Base-by-base conservation (phyloP, 2,329 filamentous ascomycete species). In the Graphilbum ipis-grandicollis region DNA sequence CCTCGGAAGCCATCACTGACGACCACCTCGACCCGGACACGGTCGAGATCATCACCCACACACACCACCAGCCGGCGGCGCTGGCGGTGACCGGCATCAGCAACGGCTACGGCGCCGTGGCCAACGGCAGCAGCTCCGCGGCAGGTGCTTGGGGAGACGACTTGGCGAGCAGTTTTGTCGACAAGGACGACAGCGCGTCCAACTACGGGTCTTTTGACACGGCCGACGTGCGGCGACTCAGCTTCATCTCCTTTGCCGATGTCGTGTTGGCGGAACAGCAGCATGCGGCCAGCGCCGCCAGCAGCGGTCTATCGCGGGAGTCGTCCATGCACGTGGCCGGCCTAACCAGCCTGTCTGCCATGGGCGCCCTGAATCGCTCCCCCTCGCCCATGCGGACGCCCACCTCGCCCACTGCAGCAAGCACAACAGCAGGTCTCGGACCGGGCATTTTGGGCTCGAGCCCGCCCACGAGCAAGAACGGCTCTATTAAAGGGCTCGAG, bases 201-300 rank as follows among this genome's bases (percentile, higher is more conserved):
- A 83, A 75, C 51, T 88, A 88, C 53, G 82, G 78, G 23, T 74
- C 77, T 33, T 62, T 88, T 42, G 85, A 93, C 49, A 70, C 68
- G 29, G 67, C 72, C 33, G 86, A 93, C 49, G 71, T 92, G 15
- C 76, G 83, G 33, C 75, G 88, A 18, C 60, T 96, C 43, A 90
- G 81, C 54, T 96, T 96, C 59, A 93, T 96, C 52, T 93, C 85
- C 8, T 96, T 96, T 56, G 86, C 88, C 42, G 88, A 96, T 50
- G 84, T 96, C 9, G 84, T 96, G 30, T 84, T 93, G 52, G 71
- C 78, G 25, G 82, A 90, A 53, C 81, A 88, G 28, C 42, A 46
- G 15, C 41, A 44, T 21, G 19, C 31, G 9, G 36, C 34, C 1
- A 19, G 34, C 3, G 25, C 36, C 12, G 69, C 75, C 40, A 60